A percentile compares a stretch with the other conserved stretches of the same genome.
These are phyloP conservation scores for bread wheat (Triticum aestivum) DNA, from an alignment of 176 grass and related monocot species.

Conservation along the genomic window IWGSC_CS_RefSeq_v2.1 NC_057797.1:559843550-559844049, in stretches of 20 bases:
- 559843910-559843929: too few species aligned
- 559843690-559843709: constrained; percentile 89
- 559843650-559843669: constrained; percentile 60
- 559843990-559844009: too few species aligned
- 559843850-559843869: constrained; percentile 52
- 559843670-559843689: constrained; percentile 40
- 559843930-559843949: neutral
- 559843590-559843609: constrained; percentile 53
- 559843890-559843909: constrained; percentile 77
- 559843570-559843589: constrained; percentile 19
- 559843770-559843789: constrained; percentile 53
- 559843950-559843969: neutral
- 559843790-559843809: constrained; percentile 91
- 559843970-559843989: neutral
- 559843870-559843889: constrained; percentile 68
- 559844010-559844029: too few species aligned
- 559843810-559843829: constrained; percentile 81
- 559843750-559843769: constrained; percentile 52
- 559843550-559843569: constrained; percentile 40
- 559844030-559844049: too few species aligned
- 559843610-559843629: constrained; percentile 66
- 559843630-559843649: constrained; percentile 25
- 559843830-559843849: constrained; percentile 75
- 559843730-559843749: constrained; percentile 45
- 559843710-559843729: constrained; percentile 96